Evolutionary conservation across 2,329 filamentous ascomycete genomes (phyloP).

Genomic region (Aspergillus pseudotamarii): DNA sequence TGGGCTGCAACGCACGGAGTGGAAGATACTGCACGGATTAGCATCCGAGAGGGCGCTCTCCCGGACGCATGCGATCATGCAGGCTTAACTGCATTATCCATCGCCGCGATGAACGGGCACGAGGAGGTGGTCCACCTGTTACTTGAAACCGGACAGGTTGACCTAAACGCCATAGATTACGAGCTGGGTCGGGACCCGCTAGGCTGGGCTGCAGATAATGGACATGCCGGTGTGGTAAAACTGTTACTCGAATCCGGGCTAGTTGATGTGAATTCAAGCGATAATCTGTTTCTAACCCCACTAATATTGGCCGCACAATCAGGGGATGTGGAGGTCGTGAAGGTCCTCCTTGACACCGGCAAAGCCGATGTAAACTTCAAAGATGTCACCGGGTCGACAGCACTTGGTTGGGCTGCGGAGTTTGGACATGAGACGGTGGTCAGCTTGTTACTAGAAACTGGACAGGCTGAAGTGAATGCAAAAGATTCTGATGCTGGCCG

Average conservation of each 20-base stretch:
- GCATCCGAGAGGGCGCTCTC: not conserved
- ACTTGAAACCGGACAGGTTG: constrained; percentile 1
- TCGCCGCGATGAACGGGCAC: constrained; percentile 3
- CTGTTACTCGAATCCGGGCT: not conserved
- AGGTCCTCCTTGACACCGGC: not conserved
- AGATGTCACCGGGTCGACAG: not conserved
- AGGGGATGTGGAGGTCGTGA: not conserved
- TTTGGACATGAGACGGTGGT: constrained; percentile 4
- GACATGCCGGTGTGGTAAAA: not conserved
- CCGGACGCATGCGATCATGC: not conserved
- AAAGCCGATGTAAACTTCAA: not conserved
- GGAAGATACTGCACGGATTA: not conserved
- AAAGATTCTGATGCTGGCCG: not conserved
- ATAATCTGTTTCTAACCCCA: not conserved
- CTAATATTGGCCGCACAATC: not conserved
- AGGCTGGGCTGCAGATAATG: not conserved
- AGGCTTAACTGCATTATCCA: not conserved
- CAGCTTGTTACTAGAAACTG: not conserved
- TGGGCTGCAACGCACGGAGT: constrained; percentile 1
- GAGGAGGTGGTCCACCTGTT: not conserved
- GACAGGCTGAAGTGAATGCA: not conserved
- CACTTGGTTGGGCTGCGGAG: not conserved
- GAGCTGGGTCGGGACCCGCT: not conserved
- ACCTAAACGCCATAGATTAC: not conserved
- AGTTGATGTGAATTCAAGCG: not conserved